Evolutionary conservation across 306 rosid species (phyloP), one percentile per base, ranked within the genome.

Genomic region (Oxytropis ochrocephala): DNA sequence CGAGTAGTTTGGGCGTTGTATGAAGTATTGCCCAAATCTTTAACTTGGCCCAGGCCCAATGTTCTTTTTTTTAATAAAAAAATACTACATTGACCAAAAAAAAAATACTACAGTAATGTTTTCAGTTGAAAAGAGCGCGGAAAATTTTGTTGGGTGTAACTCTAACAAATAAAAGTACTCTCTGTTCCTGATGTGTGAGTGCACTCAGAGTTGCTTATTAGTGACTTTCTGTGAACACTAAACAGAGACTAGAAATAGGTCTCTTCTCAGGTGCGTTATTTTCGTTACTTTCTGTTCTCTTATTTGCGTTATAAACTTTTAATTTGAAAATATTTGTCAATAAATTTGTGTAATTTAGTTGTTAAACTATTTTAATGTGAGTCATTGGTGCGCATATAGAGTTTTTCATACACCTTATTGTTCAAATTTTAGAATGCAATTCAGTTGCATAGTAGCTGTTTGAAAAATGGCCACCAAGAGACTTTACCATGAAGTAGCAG

Each of bases 391-490:
- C 17, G 11, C 65, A 29, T 18, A 9, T 16, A 33, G 51, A 12
- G 18, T 57, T 36, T 59, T 46, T 35, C 39, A 27, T 44, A 47
- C 63, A 16, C 33, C 51, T 32, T 43, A 24, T 8, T 3, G 46
- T 61, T 0, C 47, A 52, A 50, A 36, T 43, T 62, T 70, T 43
- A 42, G 43, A 66, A 21, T 67, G 59, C 67, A 43, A 24, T 68
- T 67, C 0, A 52, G 7, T 53, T 74, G 79, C 84, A 55, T 16
- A 48, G 64, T 21, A 29, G 30, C 32, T 69, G 80, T 65, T 75
- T 11, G 80, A 64, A 1, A 29, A 56, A 69, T 47, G n/a, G 77
- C 12, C 84, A 16, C 32, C 0, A 21, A 59, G 79, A 67, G 8
- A 16, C 9, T 39, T 74, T 61, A 24, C 69, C 64, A 29, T 68